Evolutionary conservation across 139 green algal species (phyloP).

Genomic region (Chlorella sp.): DNA sequence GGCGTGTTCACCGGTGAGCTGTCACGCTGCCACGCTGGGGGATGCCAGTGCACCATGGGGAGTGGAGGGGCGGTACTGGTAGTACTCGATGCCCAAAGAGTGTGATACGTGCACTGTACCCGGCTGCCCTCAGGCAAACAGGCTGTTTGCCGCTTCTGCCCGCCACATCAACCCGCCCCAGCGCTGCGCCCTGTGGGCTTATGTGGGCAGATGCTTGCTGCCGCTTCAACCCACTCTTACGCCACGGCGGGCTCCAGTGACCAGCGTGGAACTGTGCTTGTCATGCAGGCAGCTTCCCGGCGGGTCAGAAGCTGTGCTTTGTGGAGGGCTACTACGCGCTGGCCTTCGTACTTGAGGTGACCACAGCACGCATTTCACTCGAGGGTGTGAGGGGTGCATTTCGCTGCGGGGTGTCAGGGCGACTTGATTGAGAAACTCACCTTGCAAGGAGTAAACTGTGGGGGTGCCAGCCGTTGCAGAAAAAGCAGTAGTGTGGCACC

Average conservation of each 20-base stretch:
- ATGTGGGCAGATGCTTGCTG: too few relatives aligned
- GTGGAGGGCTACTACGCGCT: slow-evolving; percentile 21
- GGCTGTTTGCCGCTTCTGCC: too few relatives aligned
- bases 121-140: too few relatives aligned
- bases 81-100: background rate
- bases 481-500: background rate
- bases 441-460: background rate
- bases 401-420: too few relatives aligned
- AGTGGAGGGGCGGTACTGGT: too few relatives aligned
- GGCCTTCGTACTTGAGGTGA: slow-evolving; percentile 6
- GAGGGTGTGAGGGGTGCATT: too few relatives aligned
- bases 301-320: background rate
- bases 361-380: too few relatives aligned
- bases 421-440: too few relatives aligned
- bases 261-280: background rate
- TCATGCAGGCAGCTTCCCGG: background rate
- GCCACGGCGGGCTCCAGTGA: too few relatives aligned
- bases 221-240: too few relatives aligned
- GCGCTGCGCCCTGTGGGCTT: too few relatives aligned
- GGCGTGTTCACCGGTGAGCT: background rate
- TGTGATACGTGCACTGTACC: background rate
- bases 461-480: background rate
- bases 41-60: background rate
- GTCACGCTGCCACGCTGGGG: background rate
- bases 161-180: too few relatives aligned